These are phyloP conservation scores for Penicillium silybi DNA, from an alignment of 495 filamentous ascomycete genomes.

Conservation along the genomic window DNA sequence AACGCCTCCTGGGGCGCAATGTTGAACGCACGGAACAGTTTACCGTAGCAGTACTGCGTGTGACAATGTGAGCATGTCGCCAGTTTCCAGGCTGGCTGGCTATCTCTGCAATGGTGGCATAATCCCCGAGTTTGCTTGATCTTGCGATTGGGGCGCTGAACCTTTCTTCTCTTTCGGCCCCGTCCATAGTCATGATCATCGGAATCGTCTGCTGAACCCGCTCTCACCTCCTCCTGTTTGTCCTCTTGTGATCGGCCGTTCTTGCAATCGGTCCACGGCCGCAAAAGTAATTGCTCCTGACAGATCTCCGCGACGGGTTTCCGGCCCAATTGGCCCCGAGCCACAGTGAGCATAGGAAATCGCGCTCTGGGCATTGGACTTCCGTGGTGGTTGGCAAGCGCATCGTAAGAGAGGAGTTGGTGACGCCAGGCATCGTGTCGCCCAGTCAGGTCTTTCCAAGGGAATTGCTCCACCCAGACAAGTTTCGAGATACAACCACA, in stretches of 20 bases:
- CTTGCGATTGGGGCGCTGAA: slow-evolving; percentile 28
- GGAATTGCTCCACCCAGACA: slow-evolving; percentile 89
- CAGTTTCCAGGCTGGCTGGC: slow-evolving; percentile 75
- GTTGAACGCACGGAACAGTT: slow-evolving; percentile 84
- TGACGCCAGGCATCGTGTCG: slow-evolving; percentile 79
- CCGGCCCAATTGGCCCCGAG: slow-evolving; percentile 56
- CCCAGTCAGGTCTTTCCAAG: slow-evolving; percentile 71
- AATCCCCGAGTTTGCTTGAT: slow-evolving; percentile 12
- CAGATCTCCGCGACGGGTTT: slow-evolving; percentile 86
- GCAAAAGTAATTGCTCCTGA: slow-evolving; percentile 72
- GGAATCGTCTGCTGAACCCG: not conserved
- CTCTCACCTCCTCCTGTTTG: slow-evolving; percentile 2
- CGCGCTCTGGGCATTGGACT: slow-evolving; percentile 43
- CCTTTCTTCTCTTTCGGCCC: slow-evolving; percentile 48
- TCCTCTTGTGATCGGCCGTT: slow-evolving; percentile 20
- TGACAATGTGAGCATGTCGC: slow-evolving; percentile 71
- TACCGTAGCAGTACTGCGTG: slow-evolving; percentile 80
- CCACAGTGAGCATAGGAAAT: slow-evolving; percentile 60
- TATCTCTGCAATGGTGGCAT: slow-evolving; percentile 79
- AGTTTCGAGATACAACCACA: slow-evolving; percentile 81
- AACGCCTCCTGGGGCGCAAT: slow-evolving; percentile 73
- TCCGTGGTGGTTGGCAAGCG: slow-evolving; percentile 50
- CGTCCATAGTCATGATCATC: slow-evolving; percentile 27
- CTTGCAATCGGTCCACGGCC: slow-evolving; percentile 61
- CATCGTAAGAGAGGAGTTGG: slow-evolving; percentile 51